phyloP scores from a whole-genome alignment of 345 rosid genomes.

The Gossypium stocksii region DNA sequence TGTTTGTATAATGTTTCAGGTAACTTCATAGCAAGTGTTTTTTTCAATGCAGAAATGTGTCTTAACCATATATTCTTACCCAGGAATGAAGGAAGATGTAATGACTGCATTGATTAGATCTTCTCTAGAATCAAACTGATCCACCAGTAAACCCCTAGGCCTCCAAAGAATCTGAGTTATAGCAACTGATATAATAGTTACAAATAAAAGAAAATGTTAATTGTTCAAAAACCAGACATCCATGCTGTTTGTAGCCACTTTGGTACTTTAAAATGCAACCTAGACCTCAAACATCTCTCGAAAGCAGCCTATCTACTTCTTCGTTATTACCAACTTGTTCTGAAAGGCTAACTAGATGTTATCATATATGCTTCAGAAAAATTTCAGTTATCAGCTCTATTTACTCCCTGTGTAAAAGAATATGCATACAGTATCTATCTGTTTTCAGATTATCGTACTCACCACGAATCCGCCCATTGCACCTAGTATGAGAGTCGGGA shows the following conservation, averaged over 20 bases:
- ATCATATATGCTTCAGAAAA: not conserved
- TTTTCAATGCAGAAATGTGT: not conserved
- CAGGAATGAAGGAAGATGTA: slow-evolving; percentile 92
- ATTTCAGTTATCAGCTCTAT: not conserved
- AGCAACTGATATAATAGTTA: slow-evolving; percentile 59
- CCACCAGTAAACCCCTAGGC: slow-evolving; percentile 88
- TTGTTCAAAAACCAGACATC: slow-evolving; percentile 6
- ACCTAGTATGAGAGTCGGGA: slow-evolving; percentile 70
- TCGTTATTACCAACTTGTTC: not conserved
- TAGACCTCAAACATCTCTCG: not conserved
- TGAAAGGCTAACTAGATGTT: not conserved
- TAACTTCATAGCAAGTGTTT: slow-evolving; percentile 11
- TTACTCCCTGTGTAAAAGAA: not conserved
- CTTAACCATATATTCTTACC: slow-evolving; percentile 37
- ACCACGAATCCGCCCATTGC: slow-evolving; percentile 91
- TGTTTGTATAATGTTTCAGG: slow-evolving; percentile 11
- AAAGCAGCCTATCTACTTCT: not conserved
- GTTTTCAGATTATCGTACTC: slow-evolving; percentile 17
- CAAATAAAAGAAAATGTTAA: not conserved
- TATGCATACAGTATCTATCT: not conserved
- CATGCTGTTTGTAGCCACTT: not conserved
- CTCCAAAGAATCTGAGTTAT: slow-evolving; percentile 92
- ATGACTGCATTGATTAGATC: slow-evolving; percentile 84
- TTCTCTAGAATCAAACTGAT: slow-evolving; percentile 89
- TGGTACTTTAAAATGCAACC: not conserved